Conservation (phyloP, 768 basidiomycete species). For the Trichaptum fuscoviolaceum region DNA sequence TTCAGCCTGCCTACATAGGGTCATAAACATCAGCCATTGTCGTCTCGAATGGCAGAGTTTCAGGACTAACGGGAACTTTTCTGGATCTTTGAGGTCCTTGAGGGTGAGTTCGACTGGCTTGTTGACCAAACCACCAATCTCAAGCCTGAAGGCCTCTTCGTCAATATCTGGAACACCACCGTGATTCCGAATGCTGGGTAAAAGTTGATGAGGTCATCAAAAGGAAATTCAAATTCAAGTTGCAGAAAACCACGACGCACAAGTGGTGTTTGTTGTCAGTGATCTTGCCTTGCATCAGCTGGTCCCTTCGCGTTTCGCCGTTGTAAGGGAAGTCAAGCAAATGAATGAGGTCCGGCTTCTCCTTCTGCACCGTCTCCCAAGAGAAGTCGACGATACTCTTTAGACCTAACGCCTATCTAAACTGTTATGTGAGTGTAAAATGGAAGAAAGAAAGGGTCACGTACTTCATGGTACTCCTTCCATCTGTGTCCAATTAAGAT, state of each 20-base stretch:
- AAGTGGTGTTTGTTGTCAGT: constrained; percentile 47
- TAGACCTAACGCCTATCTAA: constrained; percentile 34
- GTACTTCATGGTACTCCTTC: constrained; percentile 43
- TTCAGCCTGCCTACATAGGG: constrained; percentile 39
- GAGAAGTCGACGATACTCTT: constrained; percentile 41
- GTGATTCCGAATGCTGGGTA: constrained; percentile 44
- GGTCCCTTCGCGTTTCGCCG: constrained; percentile 42
- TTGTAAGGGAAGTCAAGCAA: constrained; percentile 54
- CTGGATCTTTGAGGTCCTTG: constrained; percentile 42
- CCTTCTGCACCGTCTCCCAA: constrained; percentile 46
- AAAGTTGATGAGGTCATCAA: background rate
- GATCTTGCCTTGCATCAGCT: constrained; percentile 39
- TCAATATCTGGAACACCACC: constrained; percentile 48
- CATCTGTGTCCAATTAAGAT: constrained; percentile 45
- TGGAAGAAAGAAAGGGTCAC: background rate
- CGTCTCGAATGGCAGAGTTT: background rate
- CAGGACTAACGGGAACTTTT: constrained; percentile 39
- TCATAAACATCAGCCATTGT: constrained; percentile 2
- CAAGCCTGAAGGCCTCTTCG: constrained; percentile 40
- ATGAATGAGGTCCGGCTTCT: constrained; percentile 47
- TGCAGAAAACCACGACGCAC: constrained; percentile 25
- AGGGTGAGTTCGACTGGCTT: constrained; percentile 37
- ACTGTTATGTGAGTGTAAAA: background rate
- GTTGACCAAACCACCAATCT: constrained; percentile 48
- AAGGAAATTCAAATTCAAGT: background rate